phyloP scores from a whole-genome alignment of 345 rosid genomes.

The Clausena lansium region DNA sequence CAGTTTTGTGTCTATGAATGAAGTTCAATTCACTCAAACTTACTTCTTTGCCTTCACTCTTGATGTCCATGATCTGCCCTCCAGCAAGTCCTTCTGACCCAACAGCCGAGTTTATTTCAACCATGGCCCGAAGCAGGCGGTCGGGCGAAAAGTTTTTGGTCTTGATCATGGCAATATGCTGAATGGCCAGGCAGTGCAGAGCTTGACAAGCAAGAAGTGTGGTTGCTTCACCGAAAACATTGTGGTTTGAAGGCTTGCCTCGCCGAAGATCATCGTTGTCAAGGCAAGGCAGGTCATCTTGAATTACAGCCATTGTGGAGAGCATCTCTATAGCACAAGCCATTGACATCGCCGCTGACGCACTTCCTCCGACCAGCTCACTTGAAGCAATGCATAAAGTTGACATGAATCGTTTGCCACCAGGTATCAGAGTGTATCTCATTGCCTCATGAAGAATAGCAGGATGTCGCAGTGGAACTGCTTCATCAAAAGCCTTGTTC shows the following conservation, averaged over 20 bases:
- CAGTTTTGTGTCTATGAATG: constrained; percentile 39
- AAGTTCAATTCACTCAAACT: constrained; percentile 20
- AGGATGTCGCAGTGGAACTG: constrained; percentile 21
- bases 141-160: neutral
- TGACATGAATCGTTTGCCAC: constrained; percentile 64
- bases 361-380: too few species aligned
- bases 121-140: constrained; percentile 27
- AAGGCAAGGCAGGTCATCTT: too few species aligned
- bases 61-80: constrained; percentile 49
- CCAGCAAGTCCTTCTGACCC: constrained; percentile 57
- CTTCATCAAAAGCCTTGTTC: too few species aligned
- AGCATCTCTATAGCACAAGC: constrained; percentile 25
- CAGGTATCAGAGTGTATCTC: constrained; percentile 44
- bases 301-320: constrained; percentile 38
- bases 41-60: constrained; percentile 36
- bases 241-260: too few species aligned
- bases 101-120: constrained; percentile 23
- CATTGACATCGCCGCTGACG: too few species aligned
- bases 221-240: too few species aligned
- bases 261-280: too few species aligned
- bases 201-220: constrained; percentile 32
- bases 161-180: too few species aligned
- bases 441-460: constrained; percentile 22
- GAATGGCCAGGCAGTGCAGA: constrained; percentile 36
- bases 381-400: constrained; percentile 40